Evolutionary conservation across 352 stramenopile species (phyloP), one percentile per base, ranked within the genome.

Genomic region (Aphanomyces euteiches): DNA sequence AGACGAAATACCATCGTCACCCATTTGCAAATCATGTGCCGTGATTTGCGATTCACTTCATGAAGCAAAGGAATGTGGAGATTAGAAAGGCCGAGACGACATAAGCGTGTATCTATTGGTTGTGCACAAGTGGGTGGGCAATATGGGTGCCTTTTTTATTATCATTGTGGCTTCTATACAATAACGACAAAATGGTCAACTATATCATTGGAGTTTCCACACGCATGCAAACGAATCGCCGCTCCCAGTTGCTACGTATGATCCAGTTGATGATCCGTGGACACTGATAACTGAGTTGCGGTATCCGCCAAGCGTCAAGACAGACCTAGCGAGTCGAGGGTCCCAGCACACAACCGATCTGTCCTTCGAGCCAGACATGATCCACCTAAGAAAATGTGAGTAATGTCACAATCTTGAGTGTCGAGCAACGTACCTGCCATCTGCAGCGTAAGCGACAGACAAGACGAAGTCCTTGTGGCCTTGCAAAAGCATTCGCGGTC

Each of bases 281-380:
- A 94, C 87, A 74, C 85, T 94, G 77, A 93, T 94, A 60, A 93
- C 85, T 59, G 87, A 94, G 81, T 93, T 94, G 66, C 85, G 80
- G 75, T 90, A 93, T 41, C 87, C 87, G 17, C 83, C 91, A 50
- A 94, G 58, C 43, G 84, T 94, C 58, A 94, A 68, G 70, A 93
- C 85, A 39, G 87, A 93, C 60, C 85, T 85, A 38, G 85, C 90
- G 68, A 80, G 89, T 50, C 87, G 85, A 53, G 85, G 87, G 70
- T 94, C 87, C 87, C 87, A 94, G 67, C 92, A 94, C 56, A 93
- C 85, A 39, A 93, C 87, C 19, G 85, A 93, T 21, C 87, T 82
- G 53, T 93, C 85, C 75, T 94, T 94, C 8, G 85, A 94, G 7
- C 87, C 85, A 4, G 85, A 93, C 87, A 94, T 94, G 56, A 94